Conservation (phyloP, 1,284 basidiomycete species). For the Rhodofomes roseus region DNA sequence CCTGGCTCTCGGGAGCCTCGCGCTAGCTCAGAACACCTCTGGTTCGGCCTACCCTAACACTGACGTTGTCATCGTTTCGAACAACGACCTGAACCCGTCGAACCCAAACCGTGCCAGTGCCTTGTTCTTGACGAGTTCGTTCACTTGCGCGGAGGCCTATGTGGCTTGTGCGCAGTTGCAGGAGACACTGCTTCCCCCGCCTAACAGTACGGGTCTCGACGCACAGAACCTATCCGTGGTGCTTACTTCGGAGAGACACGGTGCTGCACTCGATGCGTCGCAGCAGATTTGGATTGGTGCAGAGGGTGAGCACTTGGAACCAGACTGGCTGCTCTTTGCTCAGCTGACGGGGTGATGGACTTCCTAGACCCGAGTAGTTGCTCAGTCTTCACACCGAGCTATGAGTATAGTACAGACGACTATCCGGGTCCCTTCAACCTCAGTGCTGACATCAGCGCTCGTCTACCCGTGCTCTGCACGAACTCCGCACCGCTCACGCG, state of each 20-base stretch:
- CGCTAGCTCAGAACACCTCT: not conserved
- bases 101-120: constrained; percentile 9
- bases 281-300: constrained; percentile 8
- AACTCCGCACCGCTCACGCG: constrained; percentile 14
- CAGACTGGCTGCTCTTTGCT: not conserved
- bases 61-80: constrained; percentile 11
- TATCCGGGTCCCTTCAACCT: not conserved
- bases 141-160: constrained; percentile 8
- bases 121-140: constrained; percentile 6
- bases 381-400: constrained; percentile 6
- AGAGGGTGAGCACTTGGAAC: not conserved
- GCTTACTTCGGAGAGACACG: constrained; percentile 10
- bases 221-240: constrained; percentile 5
- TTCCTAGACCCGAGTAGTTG: not conserved
- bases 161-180: constrained; percentile 8
- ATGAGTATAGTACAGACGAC: not conserved
- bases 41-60: constrained; percentile 5
- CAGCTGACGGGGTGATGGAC: too few relatives aligned
- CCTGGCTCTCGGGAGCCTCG: not conserved
- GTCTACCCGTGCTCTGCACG: constrained; percentile 11
- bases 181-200: constrained; percentile 6
- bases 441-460: not conserved
- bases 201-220: constrained; percentile 7
- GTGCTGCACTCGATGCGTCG: constrained; percentile 3
- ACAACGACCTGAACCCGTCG: constrained; percentile 13